These are phyloP conservation scores for Yarrowia phangngaensis DNA, from an alignment of 805 yeast species.

Conservation along the genomic window DNA sequence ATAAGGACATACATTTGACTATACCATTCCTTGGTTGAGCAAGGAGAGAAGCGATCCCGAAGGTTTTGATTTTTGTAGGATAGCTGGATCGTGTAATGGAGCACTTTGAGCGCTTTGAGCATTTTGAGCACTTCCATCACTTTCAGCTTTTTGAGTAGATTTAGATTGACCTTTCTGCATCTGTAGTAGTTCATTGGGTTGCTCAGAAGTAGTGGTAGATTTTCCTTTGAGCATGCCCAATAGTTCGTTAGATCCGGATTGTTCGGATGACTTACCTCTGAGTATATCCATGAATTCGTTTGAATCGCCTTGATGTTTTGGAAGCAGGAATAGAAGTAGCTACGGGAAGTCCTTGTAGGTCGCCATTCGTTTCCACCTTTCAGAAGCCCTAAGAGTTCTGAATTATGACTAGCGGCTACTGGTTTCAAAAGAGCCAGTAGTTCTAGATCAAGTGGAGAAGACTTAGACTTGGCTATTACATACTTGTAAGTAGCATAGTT, in stretches of 20 bases:
- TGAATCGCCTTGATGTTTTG: not conserved
- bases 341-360: not conserved
- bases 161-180: slow-evolving; percentile 21
- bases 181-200: slow-evolving; percentile 6
- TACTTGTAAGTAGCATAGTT: no score
- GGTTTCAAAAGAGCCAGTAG: slow-evolving; percentile 14
- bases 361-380: slow-evolving; percentile 18
- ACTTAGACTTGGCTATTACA: not conserved
- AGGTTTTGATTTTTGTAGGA: slow-evolving; percentile 14
- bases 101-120: not conserved
- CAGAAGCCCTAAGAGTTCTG: not conserved
- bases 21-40: slow-evolving; percentile 11
- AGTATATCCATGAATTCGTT: not conserved
- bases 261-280: not conserved
- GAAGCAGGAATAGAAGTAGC: not conserved
- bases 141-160: not conserved
- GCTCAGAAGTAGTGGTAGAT: not conserved
- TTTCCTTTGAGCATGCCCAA: not conserved
- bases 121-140: no score
- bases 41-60: slow-evolving; percentile 6
- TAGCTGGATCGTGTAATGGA: slow-evolving; percentile 16
- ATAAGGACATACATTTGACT: no score
- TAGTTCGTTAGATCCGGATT: not conserved
- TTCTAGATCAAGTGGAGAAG: slow-evolving; percentile 2
- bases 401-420: not conserved